Evolutionary conservation across 2,329 filamentous ascomycete genomes (phyloP), one percentile per base, ranked within the genome.

Genomic region (Didymella sp.): DNA sequence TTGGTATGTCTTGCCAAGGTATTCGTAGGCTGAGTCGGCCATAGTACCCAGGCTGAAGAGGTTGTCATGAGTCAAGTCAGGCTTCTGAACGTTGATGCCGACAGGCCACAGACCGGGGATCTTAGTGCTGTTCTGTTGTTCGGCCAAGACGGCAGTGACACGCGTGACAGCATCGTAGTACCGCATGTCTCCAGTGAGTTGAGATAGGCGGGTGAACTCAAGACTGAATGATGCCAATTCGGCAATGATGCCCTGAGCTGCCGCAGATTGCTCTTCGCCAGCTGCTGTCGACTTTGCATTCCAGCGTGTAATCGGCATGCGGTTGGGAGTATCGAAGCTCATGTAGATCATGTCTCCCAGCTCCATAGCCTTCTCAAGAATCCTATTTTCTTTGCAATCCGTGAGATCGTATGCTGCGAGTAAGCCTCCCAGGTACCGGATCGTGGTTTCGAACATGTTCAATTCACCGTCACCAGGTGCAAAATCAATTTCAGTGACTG

Each of bases 381-480:
- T 74, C 17, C 78, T 76, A 12, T 12, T 57, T 27, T 79, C 75
- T 51, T 80, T 76, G 44, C 80, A 80, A 35, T 78, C 78, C 60
- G 84, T 88, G 17, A 89, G 71, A 66, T 90, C 87, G 67, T 89
- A 88, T 0, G 87, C 87, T 8, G 84, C 81, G 45, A 90, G 70
- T 47, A 89, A 80, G 0, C 87, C 87, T n/a, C 87, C 87, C 0
- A 90, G 80, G 66, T 89, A 89, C 37, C 88, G 84, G 51, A 89
- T 89, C 17, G 82, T 88, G 2, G 86, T 89, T 72, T 90, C 87
- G 58, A 89, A 89, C 1, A 89, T 79, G 63, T 87, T 89, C 61
- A 89, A 80, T 17, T 80, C 74, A 2, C 53, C 49, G 6, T 58
- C 37, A 7, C 73, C 71, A 2, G 73, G 78, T 9, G 82, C 80